Evolutionary conservation across 139 green algal genomes (phyloP).

Genomic region (Haematococcus lacustris): DNA sequence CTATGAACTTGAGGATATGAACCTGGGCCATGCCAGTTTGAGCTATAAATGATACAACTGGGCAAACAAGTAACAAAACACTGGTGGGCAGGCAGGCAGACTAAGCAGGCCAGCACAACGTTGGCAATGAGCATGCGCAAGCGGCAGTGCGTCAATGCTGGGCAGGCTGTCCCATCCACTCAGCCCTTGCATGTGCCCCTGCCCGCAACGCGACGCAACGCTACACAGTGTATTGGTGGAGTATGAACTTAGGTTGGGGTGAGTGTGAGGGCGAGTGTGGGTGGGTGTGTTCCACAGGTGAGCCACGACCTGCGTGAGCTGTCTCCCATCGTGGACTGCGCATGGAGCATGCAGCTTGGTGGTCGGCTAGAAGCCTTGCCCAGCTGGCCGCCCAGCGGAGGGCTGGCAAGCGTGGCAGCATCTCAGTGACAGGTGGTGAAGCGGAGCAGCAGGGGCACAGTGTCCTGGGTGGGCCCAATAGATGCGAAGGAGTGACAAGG

Average conservation of each 20-base stretch:
- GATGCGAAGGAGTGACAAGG: too few species aligned
- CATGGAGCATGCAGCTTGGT: slow-evolving; percentile 58
- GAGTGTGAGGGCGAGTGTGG: slow-evolving; percentile 18
- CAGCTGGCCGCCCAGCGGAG: background rate
- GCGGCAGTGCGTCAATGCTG: background rate
- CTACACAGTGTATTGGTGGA: background rate
- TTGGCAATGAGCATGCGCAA: background rate
- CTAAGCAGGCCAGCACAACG: background rate
- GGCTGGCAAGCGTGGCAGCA: background rate
- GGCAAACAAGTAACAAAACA: too few species aligned
- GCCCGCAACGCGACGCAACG: background rate
- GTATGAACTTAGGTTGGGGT: background rate
- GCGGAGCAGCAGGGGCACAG: background rate
- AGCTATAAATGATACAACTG: background rate
- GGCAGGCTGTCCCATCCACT: background rate
- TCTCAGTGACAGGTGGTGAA: background rate
- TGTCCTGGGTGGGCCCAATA: too few species aligned
- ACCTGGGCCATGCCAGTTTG: too few species aligned
- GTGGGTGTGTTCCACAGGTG: slow-evolving; percentile 56
- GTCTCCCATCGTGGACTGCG: slow-evolving; percentile 59
- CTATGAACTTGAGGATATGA: background rate
- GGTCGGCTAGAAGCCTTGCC: slow-evolving; percentile 29
- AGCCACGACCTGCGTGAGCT: slow-evolving; percentile 80
- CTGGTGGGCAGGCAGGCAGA: background rate
- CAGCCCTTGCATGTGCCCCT: background rate